Evolutionary conservation across 2,329 filamentous ascomycete genomes (phyloP), one percentile per base, ranked within the genome.

Genomic region (Exserohilum turcica): DNA sequence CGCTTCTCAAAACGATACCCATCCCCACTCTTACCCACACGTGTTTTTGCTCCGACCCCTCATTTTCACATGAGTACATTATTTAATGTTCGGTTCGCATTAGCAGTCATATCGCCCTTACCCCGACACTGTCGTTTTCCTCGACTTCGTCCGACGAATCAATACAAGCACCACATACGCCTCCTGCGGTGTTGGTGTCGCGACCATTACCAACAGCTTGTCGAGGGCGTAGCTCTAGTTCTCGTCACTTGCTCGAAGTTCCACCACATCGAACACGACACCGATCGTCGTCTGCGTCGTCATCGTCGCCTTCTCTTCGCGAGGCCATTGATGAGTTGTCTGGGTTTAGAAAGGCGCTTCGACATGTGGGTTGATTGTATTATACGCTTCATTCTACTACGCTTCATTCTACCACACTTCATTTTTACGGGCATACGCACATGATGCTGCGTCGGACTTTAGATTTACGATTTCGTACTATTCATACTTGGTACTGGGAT

Each of bases 31-130:
- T 21, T 27, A 46, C 27, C 35, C 21, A 28, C 40, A 33, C 40
- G 19, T 47, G 16, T 50, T 21, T 19, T 15, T 48, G 28, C 38
- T 37, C 39, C 10, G 21, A 42, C 16, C 35, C 15, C 29, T 40
- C 32, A 37, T 36, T 18, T 39, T 43, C 33, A 13, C 24, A 28
- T 27, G 27, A 33, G 47, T 46, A 52, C 55, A 49, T 47, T 53
- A 43, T 54, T 64, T 66, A 63, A 66, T 64, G 60, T 53, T 52
- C 55, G 40, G 48, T 29, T 51, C 53, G 27, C 16, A 33, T 46
- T 32, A 38, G 49, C 53, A 48, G 37, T 42, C 42, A 42, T 13
- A n/a, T 33, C 43, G 35, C 29, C 33, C 46, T 61, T 43, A 54
- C 42, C 15, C 56, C 55, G 38, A 57, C 52, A 38, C 51, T 43